Percentiles rank a stretch among this genome's conserved stretches.
Evolutionary conservation across 306 rosid species (phyloP).

Genomic region (Canavalia gladiata): DNA sequence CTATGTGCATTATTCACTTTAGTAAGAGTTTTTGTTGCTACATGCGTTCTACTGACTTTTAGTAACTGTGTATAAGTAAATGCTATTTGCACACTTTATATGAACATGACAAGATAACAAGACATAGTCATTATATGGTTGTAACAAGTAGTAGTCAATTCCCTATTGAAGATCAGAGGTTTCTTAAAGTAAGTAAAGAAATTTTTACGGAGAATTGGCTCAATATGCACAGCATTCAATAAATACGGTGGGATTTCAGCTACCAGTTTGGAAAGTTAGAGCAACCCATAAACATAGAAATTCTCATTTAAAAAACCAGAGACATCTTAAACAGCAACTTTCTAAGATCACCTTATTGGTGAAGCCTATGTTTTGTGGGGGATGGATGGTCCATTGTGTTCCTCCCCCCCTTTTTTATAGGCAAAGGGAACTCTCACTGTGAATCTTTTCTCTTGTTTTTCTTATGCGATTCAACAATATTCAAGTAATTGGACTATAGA

Average conservation of each 20-base stretch:
- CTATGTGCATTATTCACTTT: background rate
- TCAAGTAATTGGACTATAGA: background rate
- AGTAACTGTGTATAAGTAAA: background rate
- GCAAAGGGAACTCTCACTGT: background rate
- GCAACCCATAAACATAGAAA: background rate
- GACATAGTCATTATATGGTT: constrained; percentile 9
- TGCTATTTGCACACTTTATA: background rate
- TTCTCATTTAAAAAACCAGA: background rate
- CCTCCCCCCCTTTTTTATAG: background rate
- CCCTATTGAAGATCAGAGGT: background rate
- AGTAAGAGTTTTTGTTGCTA: background rate
- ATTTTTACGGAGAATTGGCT: background rate
- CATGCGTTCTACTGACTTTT: background rate
- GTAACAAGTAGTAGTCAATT: background rate
- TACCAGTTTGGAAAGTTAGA: background rate
- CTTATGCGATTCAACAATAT: background rate
- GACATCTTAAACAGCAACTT: constrained; percentile 11
- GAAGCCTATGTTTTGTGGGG: background rate
- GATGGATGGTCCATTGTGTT: background rate
- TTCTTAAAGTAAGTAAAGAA: background rate
- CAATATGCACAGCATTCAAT: background rate
- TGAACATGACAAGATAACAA: background rate
- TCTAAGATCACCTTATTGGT: constrained; percentile 1
- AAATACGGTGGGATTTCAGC: background rate
- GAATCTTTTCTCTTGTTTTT: constrained; percentile 7